Conservation (phyloP, 2,329 filamentous ascomycete genomes). For the Talaromyces sp. region DNA sequence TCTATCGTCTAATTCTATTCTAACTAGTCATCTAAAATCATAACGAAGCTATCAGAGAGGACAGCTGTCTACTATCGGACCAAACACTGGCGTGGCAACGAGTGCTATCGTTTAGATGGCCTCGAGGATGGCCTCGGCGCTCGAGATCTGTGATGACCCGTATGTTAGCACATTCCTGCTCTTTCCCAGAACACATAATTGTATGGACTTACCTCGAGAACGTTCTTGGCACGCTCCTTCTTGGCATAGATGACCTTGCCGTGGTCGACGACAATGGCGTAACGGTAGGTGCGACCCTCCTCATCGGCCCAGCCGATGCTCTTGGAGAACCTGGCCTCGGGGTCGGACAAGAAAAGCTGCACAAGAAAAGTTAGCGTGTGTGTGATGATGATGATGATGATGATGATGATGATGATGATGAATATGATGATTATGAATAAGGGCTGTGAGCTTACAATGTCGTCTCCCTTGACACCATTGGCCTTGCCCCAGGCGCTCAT, state of each 20-base stretch:
- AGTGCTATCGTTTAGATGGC: conserved; percentile 25
- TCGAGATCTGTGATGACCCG: conserved; percentile 27
- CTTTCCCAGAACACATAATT: neutral
- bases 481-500: conserved; percentile 90
- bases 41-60: neutral
- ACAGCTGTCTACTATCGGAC: neutral
- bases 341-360: conserved; percentile 71
- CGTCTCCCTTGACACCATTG: conserved; percentile 68
- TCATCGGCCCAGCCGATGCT: conserved; percentile 68
- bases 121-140: conserved; percentile 33
- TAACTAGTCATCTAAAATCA: neutral
- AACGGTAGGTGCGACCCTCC: conserved; percentile 70
- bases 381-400: too few relatives aligned
- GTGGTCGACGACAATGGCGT: conserved; percentile 75
- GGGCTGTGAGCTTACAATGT: conserved; percentile 46
- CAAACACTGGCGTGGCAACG: neutral
- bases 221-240: conserved; percentile 53
- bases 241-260: conserved; percentile 79
- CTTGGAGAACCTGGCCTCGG: conserved; percentile 67
- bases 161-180: neutral
- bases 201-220: conserved; percentile 31
- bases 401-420: too few relatives aligned
- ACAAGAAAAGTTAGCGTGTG: conserved; percentile 3
- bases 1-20: neutral
- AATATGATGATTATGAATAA: neutral